These are phyloP conservation scores for Bimuria novae-zelandiae DNA, from an alignment of 2,329 filamentous ascomycete species.

Conservation along the genomic window DNA sequence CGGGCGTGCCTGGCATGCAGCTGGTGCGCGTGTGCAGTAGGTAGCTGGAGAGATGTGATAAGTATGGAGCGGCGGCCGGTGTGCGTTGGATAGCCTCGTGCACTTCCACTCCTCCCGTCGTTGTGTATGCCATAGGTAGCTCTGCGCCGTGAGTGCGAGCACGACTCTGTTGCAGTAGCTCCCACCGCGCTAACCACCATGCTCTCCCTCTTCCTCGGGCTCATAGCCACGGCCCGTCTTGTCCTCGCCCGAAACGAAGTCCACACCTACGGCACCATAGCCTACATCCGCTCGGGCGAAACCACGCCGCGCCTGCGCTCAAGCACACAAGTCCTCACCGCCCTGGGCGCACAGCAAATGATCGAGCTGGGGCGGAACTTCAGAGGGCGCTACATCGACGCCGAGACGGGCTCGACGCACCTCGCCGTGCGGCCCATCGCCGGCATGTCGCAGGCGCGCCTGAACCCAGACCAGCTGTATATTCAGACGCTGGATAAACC, in stretches of 20 bases:
- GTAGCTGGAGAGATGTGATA: neutral
- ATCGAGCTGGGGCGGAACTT: slow-evolving; percentile 56
- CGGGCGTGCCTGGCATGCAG: neutral
- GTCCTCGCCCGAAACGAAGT: slow-evolving; percentile 23
- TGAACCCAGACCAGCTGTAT: slow-evolving; percentile 54
- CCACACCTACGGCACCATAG: slow-evolving; percentile 55
- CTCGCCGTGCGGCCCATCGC: slow-evolving; percentile 34
- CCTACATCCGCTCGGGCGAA: slow-evolving; percentile 61
- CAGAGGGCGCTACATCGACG: slow-evolving; percentile 57
- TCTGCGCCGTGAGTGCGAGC: too few relatives aligned
- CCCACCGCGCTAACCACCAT: slow-evolving; percentile 27
- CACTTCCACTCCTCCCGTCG: neutral
- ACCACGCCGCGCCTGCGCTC: slow-evolving; percentile 51
- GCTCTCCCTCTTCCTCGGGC: slow-evolving; percentile 29
- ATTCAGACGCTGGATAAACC: slow-evolving; percentile 55
- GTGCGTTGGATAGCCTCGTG: too few relatives aligned
- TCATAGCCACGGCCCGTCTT: slow-evolving; percentile 30
- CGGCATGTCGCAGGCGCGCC: slow-evolving; percentile 51
- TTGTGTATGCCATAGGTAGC: too few relatives aligned
- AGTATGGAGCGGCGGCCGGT: slow-evolving; percentile 13
- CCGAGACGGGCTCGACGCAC: slow-evolving; percentile 19
- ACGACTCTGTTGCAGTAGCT: too few relatives aligned
- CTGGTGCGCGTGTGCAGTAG: neutral
- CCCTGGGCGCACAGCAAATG: slow-evolving; percentile 60
- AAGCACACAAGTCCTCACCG: slow-evolving; percentile 50